Conservation (phyloP, 1,139 yeast genomes). For the Taphrina wiesneri region DNA sequence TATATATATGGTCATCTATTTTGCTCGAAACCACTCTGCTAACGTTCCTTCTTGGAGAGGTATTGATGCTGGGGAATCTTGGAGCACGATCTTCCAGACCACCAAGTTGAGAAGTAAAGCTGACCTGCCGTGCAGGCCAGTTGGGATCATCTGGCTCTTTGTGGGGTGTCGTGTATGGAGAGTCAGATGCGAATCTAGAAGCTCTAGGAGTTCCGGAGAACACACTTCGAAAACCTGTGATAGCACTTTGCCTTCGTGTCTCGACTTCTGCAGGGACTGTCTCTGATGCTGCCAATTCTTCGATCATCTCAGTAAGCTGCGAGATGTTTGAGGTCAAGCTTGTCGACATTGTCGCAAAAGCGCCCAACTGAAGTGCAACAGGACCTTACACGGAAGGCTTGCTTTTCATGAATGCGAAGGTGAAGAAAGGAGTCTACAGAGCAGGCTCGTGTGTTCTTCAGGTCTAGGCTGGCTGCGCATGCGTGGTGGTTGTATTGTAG, state of each 20-base stretch:
- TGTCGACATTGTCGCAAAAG: not conserved
- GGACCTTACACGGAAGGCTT: not conserved
- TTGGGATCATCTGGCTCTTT: constrained; percentile 30
- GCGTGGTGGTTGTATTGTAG: not conserved
- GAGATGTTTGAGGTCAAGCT: constrained; percentile 12
- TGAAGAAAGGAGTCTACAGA: not conserved
- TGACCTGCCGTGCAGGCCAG: constrained; percentile 24
- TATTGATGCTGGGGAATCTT: constrained; percentile 2
- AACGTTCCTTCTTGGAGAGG: constrained; percentile 11
- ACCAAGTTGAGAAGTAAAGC: not conserved
- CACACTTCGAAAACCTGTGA: not conserved
- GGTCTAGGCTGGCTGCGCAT: not conserved
- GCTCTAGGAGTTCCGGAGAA: constrained; percentile 1
- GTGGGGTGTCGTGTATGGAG: constrained; percentile 26
- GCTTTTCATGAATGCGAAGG: not conserved
- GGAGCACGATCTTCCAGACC: constrained; percentile 1
- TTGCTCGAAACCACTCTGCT: constrained; percentile 15
- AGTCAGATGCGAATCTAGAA: constrained; percentile 4
- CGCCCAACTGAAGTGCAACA: too few species aligned
- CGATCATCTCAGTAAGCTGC: constrained; percentile 26
- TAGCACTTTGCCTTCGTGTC: not conserved
- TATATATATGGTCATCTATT: constrained; percentile 37
- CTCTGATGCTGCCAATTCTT: constrained; percentile 24
- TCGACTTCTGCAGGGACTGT: not conserved
- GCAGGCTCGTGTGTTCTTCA: too few species aligned